phyloP scores from a whole-genome alignment of 164 flowering plant genomes.

The Warburgia ugandensis region DNA sequence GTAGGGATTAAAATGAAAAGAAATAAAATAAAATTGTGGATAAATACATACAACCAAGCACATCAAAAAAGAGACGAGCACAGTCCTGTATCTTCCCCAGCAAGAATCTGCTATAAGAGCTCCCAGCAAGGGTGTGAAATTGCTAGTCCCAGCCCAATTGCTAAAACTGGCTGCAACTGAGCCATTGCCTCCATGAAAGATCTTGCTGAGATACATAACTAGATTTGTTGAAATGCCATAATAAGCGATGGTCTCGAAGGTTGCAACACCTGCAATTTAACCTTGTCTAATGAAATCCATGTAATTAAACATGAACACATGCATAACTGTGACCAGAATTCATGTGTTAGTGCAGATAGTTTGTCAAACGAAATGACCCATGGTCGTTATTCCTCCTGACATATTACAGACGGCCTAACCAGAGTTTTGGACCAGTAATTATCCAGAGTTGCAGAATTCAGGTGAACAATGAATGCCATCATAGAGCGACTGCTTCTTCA shows the following conservation, averaged over 20 bases:
- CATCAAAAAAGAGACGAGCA: conserved; percentile 45
- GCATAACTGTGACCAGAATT: too few relatives aligned
- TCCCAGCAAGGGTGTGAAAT: conserved; percentile 63
- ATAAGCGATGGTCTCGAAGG: too few relatives aligned
- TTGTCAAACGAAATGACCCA: too few relatives aligned
- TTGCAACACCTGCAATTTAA: conserved; percentile 40
- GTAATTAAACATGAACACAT: too few relatives aligned
- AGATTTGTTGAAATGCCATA: conserved; percentile 64
- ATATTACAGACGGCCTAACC: too few relatives aligned
- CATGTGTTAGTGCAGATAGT: too few relatives aligned
- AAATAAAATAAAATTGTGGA: neutral
- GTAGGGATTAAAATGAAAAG: neutral
- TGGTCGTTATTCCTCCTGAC: too few relatives aligned
- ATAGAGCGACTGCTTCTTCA: too few relatives aligned
- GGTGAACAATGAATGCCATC: too few relatives aligned
- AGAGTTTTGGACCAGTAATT: too few relatives aligned
- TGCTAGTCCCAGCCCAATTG: conserved; percentile 65
- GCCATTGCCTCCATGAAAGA: conserved; percentile 56
- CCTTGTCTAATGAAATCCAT: too few relatives aligned
- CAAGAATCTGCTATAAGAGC: conserved; percentile 70
- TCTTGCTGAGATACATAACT: conserved; percentile 48
- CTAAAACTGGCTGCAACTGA: conserved; percentile 60
- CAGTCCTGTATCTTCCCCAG: conserved; percentile 75
- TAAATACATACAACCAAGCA: conserved; percentile 43
- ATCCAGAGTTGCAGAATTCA: too few relatives aligned